A percentile compares a stretch with the other conserved stretches of the same genome.
Conservation (phyloP, 2,329 filamentous ascomycete species). For the Rutstroemia sp. region DNA sequence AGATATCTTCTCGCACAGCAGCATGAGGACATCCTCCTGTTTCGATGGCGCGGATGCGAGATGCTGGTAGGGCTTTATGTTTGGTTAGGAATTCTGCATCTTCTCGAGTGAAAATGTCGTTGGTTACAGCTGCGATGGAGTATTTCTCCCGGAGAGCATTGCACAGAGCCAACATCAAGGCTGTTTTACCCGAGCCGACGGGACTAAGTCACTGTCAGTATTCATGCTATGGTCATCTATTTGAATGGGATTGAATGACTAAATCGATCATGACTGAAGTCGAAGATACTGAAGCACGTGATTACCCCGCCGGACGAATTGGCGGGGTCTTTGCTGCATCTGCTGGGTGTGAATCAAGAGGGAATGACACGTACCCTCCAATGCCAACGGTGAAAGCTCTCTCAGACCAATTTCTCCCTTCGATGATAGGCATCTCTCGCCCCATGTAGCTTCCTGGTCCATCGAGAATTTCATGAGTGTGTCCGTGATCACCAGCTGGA, state of each 20-base stretch:
- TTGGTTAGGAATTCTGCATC: conserved; percentile 95
- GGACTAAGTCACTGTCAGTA: conserved; percentile 47
- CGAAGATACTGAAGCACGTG: conserved; percentile 7
- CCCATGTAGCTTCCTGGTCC: conserved; percentile 85
- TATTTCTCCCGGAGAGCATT: conserved; percentile 70
- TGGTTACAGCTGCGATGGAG: conserved; percentile 91
- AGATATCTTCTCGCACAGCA: conserved; percentile 95
- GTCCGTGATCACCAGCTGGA: conserved; percentile 70
- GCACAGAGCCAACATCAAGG: conserved; percentile 91
- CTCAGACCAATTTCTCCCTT: conserved; percentile 80
- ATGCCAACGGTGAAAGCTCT: conserved; percentile 96
- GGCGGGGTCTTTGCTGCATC: neutral
- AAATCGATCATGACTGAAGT: neutral
- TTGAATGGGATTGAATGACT: neutral
- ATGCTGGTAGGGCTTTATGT: conserved; percentile 72
- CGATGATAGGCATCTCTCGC: conserved; percentile 88
- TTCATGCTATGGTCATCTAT: neutral
- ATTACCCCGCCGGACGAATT: conserved; percentile 11
- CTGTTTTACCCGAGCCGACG: conserved; percentile 95
- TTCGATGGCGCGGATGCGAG: conserved; percentile 90
- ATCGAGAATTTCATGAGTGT: conserved; percentile 91
- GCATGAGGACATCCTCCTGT: conserved; percentile 96
- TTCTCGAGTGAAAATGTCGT: conserved; percentile 98
- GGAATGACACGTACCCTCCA: conserved; percentile 60
- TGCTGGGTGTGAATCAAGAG: neutral